phyloP scores from a whole-genome alignment of 345 rosid genomes.

The Eucalyptus erythrocorys region DNA sequence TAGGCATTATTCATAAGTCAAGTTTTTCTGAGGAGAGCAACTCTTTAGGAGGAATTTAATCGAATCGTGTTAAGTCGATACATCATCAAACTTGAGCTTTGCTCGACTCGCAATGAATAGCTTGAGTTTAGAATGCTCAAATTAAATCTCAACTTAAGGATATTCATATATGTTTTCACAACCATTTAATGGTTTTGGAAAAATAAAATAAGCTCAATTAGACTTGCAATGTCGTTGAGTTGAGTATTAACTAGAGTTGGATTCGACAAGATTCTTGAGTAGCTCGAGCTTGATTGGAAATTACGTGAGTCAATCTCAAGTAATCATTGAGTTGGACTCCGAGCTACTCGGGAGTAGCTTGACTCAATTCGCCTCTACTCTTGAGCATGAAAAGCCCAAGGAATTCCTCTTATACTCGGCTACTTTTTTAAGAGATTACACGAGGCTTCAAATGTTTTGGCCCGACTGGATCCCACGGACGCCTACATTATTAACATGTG shows the following conservation, averaged over 20 bases:
- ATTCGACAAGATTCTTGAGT: background rate
- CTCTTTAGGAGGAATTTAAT: background rate
- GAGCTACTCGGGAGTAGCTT: background rate
- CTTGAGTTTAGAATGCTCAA: background rate
- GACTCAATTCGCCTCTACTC: background rate
- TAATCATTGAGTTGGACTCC: background rate
- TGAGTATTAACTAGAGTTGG: background rate
- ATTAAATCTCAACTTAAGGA: background rate
- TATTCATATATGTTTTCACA: background rate
- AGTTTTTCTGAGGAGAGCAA: background rate
- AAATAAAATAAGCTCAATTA: background rate
- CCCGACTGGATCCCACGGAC: background rate
- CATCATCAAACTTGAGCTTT: background rate
- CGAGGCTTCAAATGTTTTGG: background rate
- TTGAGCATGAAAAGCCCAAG: background rate
- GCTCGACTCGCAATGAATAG: background rate
- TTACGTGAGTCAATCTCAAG: background rate
- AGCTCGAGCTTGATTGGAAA: background rate
- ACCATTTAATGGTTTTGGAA: background rate
- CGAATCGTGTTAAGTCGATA: background rate
- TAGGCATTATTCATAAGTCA: background rate
- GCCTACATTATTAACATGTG: background rate
- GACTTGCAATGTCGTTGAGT: background rate
- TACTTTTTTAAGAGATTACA: background rate
- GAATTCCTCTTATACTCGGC: background rate